Evolutionary conservation across 1,284 basidiomycete genomes (phyloP).

Genomic region (Sutorius eximius): DNA sequence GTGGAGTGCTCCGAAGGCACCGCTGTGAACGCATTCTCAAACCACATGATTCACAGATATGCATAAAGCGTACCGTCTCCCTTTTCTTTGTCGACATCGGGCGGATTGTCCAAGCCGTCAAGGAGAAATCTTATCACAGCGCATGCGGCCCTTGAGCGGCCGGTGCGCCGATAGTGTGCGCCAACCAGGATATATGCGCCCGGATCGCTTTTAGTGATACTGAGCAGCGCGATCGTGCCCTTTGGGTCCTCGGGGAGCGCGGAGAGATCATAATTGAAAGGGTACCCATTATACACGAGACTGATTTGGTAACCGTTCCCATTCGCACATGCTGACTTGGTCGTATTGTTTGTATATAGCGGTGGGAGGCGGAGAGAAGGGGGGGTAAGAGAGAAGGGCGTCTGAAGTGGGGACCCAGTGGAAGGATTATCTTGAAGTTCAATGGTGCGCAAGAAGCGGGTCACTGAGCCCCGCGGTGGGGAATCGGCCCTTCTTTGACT

Average conservation of each 20-base stretch:
- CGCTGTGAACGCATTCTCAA: conserved; percentile 20
- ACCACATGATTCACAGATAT: conserved; percentile 10
- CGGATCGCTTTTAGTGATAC: conserved; percentile 31
- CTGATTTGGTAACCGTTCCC: conserved; percentile 19
- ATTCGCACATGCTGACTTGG: background rate
- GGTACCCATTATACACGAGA: conserved; percentile 29
- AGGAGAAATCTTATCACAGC: conserved; percentile 29
- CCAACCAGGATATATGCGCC: conserved; percentile 32
- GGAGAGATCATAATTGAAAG: conserved; percentile 31
- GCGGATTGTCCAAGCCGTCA: conserved; percentile 9
- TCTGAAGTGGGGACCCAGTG: conserved; percentile 9
- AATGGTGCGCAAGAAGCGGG: conserved; percentile 28
- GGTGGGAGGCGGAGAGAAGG: conserved; percentile 12
- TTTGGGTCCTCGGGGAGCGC: conserved; percentile 32
- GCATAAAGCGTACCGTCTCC: conserved; percentile 29
- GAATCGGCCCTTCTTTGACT: conserved; percentile 7
- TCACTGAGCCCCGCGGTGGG: conserved; percentile 17
- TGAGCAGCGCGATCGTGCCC: conserved; percentile 27
- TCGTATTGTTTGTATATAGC: conserved; percentile 7
- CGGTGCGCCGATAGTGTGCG: conserved; percentile 36
- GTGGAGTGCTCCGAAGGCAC: conserved; percentile 8
- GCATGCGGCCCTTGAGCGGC: conserved; percentile 31
- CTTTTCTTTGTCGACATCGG: conserved; percentile 17
- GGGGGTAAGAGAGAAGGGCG: conserved; percentile 5
- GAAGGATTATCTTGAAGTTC: conserved; percentile 21